phyloP scores from a whole-genome alignment of 108 stramenopile species.

The Schizochytrium sp. region DNA sequence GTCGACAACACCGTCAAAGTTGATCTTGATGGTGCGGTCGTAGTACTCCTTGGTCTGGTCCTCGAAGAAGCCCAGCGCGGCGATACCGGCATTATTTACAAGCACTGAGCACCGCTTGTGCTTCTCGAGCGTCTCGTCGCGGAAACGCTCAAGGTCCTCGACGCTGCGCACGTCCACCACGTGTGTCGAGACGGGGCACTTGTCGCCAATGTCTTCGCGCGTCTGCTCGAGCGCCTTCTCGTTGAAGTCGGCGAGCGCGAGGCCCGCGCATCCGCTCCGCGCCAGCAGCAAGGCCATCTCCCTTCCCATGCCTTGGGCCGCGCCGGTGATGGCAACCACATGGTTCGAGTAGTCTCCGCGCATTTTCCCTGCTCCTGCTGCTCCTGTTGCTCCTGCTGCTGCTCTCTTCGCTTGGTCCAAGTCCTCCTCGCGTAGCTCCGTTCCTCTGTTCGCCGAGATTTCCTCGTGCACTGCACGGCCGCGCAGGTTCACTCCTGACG shows the following conservation, averaged over 20 bases:
- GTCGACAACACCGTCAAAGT: conserved; percentile 5
- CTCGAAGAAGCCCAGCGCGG: background rate
- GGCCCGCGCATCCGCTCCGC: background rate
- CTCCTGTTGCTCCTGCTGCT: too few relatives aligned
- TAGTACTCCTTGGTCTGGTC: conserved; percentile 4
- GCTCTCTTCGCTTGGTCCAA: too few relatives aligned
- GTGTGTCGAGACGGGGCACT: background rate
- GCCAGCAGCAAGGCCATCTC: background rate
- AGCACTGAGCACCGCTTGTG: background rate
- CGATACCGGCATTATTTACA: background rate
- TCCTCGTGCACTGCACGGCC: too few relatives aligned
- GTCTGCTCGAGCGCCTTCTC: background rate
- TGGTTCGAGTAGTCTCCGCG: background rate
- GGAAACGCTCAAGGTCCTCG: background rate
- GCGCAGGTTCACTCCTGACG: too few relatives aligned
- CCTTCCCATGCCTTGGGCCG: background rate
- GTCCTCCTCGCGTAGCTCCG: too few relatives aligned
- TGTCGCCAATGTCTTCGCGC: background rate
- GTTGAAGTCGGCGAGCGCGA: background rate
- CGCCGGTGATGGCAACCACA: background rate
- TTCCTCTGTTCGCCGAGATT: too few relatives aligned
- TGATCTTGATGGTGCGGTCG: background rate
- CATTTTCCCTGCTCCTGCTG: background rate
- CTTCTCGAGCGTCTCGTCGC: background rate
- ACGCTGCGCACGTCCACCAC: background rate